A percentile compares a stretch with the other conserved stretches of the same genome.
Evolutionary conservation across 305 asterid species (phyloP).

Genomic region (Plantago coronopus): DNA sequence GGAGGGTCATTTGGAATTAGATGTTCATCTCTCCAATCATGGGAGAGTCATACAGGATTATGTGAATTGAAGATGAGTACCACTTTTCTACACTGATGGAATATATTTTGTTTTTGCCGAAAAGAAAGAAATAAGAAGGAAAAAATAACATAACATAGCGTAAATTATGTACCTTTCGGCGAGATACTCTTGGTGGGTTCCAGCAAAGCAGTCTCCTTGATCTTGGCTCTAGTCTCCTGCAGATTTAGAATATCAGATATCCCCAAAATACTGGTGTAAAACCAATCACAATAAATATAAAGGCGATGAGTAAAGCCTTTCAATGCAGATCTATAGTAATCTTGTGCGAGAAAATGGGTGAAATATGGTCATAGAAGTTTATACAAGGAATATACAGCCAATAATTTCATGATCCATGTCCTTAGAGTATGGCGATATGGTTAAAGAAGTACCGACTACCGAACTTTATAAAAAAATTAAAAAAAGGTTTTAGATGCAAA

Average conservation of each 20-base stretch:
- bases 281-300: conserved; percentile 1
- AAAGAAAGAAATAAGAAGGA: neutral
- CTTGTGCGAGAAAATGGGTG: neutral
- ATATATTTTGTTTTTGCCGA: neutral
- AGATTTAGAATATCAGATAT: conserved; percentile 8
- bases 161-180: conserved; percentile 30
- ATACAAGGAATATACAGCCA: too few species aligned
- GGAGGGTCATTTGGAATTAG: too few species aligned
- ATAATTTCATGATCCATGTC: too few species aligned
- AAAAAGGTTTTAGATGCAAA: too few species aligned
- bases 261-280: conserved; percentile 4
- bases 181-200: conserved; percentile 39
- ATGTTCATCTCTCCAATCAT: too few species aligned
- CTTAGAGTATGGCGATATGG: too few species aligned
- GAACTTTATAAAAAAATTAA: too few species aligned
- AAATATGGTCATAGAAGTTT: neutral
- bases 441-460: too few species aligned
- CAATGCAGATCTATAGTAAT: neutral
- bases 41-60: too few species aligned
- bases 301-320: neutral
- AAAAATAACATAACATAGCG: neutral
- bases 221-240: conserved; percentile 45
- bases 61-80: too few species aligned
- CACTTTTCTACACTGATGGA: too few species aligned
- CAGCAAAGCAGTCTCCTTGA: conserved; percentile 53